Percentiles rank a stretch among this genome's conserved stretches.
Conservation (phyloP, 1,284 basidiomycete genomes). For the Ustilago xerochloae region DNA sequence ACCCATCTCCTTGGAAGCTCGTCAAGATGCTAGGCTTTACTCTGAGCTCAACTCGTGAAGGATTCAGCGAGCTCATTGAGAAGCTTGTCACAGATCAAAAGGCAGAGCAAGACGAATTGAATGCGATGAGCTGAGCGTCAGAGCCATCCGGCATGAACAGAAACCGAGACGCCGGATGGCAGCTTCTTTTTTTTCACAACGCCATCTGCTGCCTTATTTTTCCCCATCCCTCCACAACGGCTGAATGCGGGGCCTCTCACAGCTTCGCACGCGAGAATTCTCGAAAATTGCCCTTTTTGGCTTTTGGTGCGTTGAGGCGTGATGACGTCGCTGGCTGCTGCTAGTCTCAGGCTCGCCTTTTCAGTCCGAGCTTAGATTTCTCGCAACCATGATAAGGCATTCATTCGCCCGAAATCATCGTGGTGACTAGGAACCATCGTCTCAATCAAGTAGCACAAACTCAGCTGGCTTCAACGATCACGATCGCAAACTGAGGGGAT, state of each 20-base stretch:
- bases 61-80: too few relatives aligned
- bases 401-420: too few relatives aligned
- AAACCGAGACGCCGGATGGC: constrained; percentile 3
- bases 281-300: neutral
- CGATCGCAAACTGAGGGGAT: too few relatives aligned
- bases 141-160: neutral
- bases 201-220: constrained; percentile 7
- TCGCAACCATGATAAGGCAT: too few relatives aligned
- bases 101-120: neutral
- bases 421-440: too few relatives aligned
- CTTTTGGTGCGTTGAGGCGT: too few relatives aligned
- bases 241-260: neutral
- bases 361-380: neutral
- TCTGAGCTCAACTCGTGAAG: neutral
- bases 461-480: too few relatives aligned
- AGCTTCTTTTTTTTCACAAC: neutral
- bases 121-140: neutral
- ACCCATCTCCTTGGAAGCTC: neutral
- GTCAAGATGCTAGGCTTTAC: too few relatives aligned
- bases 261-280: neutral
- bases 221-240: constrained; percentile 3
- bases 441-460: too few relatives aligned
- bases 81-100: neutral
- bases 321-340: constrained; percentile 2
- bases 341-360: neutral